Base-by-base conservation (phyloP, 1,139 yeast genomes). In the Candida pseudocylindracea region DNA sequence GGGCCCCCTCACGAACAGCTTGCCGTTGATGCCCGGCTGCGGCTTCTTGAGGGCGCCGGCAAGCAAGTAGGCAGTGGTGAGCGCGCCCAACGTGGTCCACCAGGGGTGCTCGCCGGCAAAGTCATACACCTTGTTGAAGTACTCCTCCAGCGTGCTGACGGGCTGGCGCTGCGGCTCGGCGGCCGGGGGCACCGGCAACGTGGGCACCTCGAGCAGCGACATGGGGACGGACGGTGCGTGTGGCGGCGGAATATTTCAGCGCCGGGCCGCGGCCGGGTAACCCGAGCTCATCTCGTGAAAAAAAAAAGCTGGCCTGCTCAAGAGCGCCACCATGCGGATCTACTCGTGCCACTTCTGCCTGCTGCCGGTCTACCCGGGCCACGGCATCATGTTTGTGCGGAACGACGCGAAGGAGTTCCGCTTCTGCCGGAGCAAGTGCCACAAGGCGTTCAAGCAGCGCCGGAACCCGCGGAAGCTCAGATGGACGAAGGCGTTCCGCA, bases 401-500 rank as follows among this genome's bases (percentile, higher is more conserved):
- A 88, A 88, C 53, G 99, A 88, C 48, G 93, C 96, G 43, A 88
- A 88, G 50, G 96, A 83, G 57, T 88, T 88, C 53, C 67, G 93
- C 47, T 88, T 88, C 61, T 88, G 99, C 54, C 81, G 96, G 54
- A 83, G 96, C 41, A 88, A 91, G 54, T 88, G 99, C 60, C 98
- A 88, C 60, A 81, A 83, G 53, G 78, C 88, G 37, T 88, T 88
- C 72, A 88, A 88, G 56, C 92, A 83, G 63, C 85, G 94, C 65
- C 76, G 99, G 58, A 88, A 88, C 61, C 99, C 99, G 45, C 76
- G 99, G 61, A 88, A 88, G 58, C 73, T 85, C 55, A 76, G 70
- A 59, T 88, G 98, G 98, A 88, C 98, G 38, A 88, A 91, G 57
- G 96, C 98, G 1, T 88, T 91, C 68, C 74, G 99, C 61, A 88